Evolutionary conservation across 805 yeast species (phyloP).

Genomic region (Lipomyces yamanashiensis): DNA sequence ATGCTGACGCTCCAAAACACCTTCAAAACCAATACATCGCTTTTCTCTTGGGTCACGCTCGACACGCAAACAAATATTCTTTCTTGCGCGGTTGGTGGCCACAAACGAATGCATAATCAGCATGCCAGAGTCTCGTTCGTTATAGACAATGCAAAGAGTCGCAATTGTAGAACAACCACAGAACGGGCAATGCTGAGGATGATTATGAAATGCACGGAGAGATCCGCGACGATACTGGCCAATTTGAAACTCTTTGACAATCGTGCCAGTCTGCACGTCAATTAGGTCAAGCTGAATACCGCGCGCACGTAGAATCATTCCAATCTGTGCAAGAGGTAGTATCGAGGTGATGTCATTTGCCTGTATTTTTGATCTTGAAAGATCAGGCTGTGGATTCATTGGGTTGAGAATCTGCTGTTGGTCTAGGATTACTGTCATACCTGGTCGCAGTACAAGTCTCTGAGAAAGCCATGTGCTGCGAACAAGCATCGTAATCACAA

Average conservation of each 20-base stretch:
- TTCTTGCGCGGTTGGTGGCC: slow-evolving; percentile 74
- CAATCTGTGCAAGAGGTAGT: slow-evolving; percentile 63
- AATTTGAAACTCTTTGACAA: slow-evolving; percentile 63
- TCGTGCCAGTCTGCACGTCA: slow-evolving; percentile 78
- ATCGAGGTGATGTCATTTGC: slow-evolving; percentile 7
- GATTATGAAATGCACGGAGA: slow-evolving; percentile 75
- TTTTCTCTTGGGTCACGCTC: slow-evolving; percentile 93
- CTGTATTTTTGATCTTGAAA: neutral
- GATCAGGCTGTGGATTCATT: slow-evolving; percentile 12
- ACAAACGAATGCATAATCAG: slow-evolving; percentile 74
- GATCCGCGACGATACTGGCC: slow-evolving; percentile 65
- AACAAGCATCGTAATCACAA: slow-evolving; percentile 32
- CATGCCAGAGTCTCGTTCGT: slow-evolving; percentile 58
- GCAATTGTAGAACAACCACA: slow-evolving; percentile 87
- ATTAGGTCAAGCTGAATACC: slow-evolving; percentile 64
- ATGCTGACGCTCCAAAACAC: slow-evolving; percentile 70
- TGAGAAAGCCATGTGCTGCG: slow-evolving; percentile 36
- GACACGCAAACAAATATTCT: slow-evolving; percentile 80
- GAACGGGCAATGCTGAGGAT: slow-evolving; percentile 85
- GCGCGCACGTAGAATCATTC: slow-evolving; percentile 68
- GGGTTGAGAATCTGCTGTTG: slow-evolving; percentile 15
- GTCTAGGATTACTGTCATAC: slow-evolving; percentile 17
- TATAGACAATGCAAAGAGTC: slow-evolving; percentile 73
- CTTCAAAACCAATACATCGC: slow-evolving; percentile 83
- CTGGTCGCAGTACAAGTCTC: slow-evolving; percentile 18